Percentiles rank a stretch among this genome's conserved stretches.
Conservation (phyloP, 73 alveolate species). For the Breviolum minutum region DNA sequence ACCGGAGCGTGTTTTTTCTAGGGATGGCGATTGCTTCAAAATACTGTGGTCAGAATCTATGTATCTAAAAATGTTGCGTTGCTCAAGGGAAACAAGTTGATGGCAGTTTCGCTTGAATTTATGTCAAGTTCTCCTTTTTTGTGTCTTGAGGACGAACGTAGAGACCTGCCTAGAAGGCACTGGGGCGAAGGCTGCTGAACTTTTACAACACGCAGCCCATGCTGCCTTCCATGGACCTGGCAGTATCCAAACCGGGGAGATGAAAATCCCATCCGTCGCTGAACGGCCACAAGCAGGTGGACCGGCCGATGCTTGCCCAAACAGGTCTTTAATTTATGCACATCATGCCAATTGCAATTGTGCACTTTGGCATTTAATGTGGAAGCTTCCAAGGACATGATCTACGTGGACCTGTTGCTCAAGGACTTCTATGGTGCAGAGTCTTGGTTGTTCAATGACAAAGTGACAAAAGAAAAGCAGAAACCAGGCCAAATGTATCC, state of each 20-base stretch:
- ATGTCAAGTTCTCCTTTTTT: not conserved
- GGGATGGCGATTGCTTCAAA: too few relatives aligned
- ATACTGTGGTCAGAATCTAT: too few relatives aligned
- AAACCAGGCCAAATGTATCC: too few relatives aligned
- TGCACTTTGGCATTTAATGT: too few relatives aligned
- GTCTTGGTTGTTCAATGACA: not conserved
- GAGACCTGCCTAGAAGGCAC: not conserved
- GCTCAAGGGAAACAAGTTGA: not conserved
- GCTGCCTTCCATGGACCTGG: not conserved
- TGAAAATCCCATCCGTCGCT: not conserved
- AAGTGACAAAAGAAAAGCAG: too few relatives aligned
- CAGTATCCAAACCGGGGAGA: not conserved
- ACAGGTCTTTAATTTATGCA: not conserved
- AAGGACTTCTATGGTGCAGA: slow-evolving; percentile 32
- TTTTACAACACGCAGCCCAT: slow-evolving; percentile 2
- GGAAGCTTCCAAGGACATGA: not conserved
- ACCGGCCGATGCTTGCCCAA: not conserved
- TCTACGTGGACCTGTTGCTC: slow-evolving; percentile 19
- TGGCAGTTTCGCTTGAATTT: not conserved
- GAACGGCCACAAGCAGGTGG: slow-evolving; percentile 50
- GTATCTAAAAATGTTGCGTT: not conserved
- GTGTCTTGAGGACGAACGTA: not conserved
- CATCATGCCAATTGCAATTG: too few relatives aligned
- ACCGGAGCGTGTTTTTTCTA: too few relatives aligned
- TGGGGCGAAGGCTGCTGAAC: not conserved